A percentile compares a stretch with the other conserved stretches of the same genome.
These are phyloP conservation scores for Phytopythium helicoides DNA, from an alignment of 352 stramenopile species.

Conservation along the genomic window DNA sequence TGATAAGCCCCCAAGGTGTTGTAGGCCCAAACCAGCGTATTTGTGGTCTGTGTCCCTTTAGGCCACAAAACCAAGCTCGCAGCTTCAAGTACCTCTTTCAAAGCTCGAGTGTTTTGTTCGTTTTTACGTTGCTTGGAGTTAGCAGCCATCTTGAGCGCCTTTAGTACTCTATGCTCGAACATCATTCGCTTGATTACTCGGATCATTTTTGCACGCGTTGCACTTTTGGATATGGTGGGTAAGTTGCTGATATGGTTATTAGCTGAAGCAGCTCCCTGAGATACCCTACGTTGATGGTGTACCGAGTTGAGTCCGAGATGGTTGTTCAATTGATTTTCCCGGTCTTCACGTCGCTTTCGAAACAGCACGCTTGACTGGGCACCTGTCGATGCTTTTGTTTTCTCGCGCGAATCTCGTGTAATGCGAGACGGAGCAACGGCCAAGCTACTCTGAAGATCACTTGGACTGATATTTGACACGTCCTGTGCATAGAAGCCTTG, in stretches of 20 bases:
- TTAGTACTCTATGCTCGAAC: conserved; percentile 42
- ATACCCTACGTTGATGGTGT: background rate
- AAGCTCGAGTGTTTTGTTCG: conserved; percentile 17
- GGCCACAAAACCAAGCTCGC: conserved; percentile 24
- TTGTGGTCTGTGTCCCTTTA: conserved; percentile 37
- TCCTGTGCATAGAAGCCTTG: background rate
- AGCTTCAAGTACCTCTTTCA: conserved; percentile 21
- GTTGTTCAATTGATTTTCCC: conserved; percentile 2
- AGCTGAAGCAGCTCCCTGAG: background rate
- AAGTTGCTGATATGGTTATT: background rate
- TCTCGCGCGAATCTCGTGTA: too few relatives aligned
- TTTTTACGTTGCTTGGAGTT: conserved; percentile 35
- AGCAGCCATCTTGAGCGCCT: conserved; percentile 30
- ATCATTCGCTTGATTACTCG: conserved; percentile 42
- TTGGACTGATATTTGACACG: background rate
- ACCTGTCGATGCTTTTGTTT: background rate
- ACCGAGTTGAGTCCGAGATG: background rate
- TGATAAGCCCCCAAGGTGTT: conserved; percentile 42
- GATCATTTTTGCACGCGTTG: conserved; percentile 14
- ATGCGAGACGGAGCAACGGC: background rate
- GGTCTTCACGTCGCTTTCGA: conserved; percentile 1
- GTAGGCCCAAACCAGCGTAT: conserved; percentile 48
- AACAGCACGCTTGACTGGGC: conserved; percentile 1
- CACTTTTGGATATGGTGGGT: background rate
- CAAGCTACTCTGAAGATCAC: background rate